These are phyloP conservation scores for Didymella arachidicola DNA, from an alignment of 2,329 filamentous ascomycete species.

Conservation along the genomic window DNA sequence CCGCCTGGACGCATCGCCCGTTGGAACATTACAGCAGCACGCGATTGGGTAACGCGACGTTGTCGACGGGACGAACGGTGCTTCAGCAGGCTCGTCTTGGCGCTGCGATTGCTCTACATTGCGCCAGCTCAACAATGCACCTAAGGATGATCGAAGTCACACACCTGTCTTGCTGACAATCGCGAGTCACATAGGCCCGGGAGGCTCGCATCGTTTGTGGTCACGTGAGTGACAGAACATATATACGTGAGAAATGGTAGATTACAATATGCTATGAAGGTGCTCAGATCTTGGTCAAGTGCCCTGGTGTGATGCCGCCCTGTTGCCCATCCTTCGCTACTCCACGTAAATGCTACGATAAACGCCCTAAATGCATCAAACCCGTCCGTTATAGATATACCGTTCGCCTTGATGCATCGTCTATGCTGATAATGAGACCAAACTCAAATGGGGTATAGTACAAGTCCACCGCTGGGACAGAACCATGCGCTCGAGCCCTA, in stretches of 20 bases:
- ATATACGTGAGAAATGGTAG: background rate
- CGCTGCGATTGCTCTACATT: conserved; percentile 12
- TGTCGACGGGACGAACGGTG: background rate
- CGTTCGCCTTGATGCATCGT: conserved; percentile 12
- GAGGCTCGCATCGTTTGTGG: background rate
- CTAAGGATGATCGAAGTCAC: conserved; percentile 5
- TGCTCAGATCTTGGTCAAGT: background rate
- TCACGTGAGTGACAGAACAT: background rate
- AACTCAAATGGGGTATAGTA: conserved; percentile 20
- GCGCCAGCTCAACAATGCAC: conserved; percentile 25
- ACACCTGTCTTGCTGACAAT: conserved; percentile 5
- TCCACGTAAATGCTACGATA: conserved; percentile 14
- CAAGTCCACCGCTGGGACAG: background rate
- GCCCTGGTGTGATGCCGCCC: background rate
- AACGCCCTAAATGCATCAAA: conserved; percentile 19
- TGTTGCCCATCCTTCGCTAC: background rate
- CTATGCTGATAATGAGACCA: conserved; percentile 11
- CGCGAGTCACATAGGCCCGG: background rate
- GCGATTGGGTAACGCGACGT: background rate
- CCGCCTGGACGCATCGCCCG: background rate
- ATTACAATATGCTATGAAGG: conserved; percentile 23
- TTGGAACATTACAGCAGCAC: background rate
- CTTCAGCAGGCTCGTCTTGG: conserved; percentile 7
- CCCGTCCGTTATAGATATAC: background rate
- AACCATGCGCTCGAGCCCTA: conserved; percentile 1